Evolutionary conservation across 352 stramenopile species (phyloP).

Genomic region (Phytopythium cucurbitacearum): DNA sequence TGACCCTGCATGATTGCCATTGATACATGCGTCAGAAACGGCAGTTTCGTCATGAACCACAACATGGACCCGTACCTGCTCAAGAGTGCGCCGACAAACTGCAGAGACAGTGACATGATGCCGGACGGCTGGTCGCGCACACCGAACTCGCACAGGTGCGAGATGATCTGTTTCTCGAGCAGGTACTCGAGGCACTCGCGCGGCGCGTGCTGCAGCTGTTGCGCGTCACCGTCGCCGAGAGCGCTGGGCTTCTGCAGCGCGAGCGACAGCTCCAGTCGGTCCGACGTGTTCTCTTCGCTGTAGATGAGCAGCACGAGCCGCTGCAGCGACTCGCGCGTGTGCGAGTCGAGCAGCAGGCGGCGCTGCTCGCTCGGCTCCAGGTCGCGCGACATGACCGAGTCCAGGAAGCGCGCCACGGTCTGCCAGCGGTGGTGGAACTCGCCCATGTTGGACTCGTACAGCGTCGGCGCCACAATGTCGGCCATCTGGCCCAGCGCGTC

Average conservation of each 20-base stretch:
- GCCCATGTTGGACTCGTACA: slow-evolving; percentile 79
- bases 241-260: slow-evolving; percentile 22
- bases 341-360: slow-evolving; percentile 69
- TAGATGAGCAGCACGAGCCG: slow-evolving; percentile 87
- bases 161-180: slow-evolving; percentile 79
- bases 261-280: slow-evolving; percentile 60
- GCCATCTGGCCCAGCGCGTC: slow-evolving; percentile 70
- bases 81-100: slow-evolving; percentile 77
- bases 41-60: not conserved
- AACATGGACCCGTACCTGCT: slow-evolving; percentile 25
- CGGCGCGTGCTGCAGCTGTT: slow-evolving; percentile 24
- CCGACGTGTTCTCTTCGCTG: slow-evolving; percentile 73
- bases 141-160: slow-evolving; percentile 71
- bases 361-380: slow-evolving; percentile 67
- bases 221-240: slow-evolving; percentile 13
- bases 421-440: slow-evolving; percentile 86
- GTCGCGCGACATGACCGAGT: slow-evolving; percentile 61
- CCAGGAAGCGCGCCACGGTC: slow-evolving; percentile 72
- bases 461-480: slow-evolving; percentile 70
- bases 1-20: slow-evolving; percentile 30
- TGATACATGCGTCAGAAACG: not conserved
- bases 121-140: slow-evolving; percentile 62
- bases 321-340: slow-evolving; percentile 78
- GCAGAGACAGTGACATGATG: slow-evolving; percentile 83
- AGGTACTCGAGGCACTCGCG: slow-evolving; percentile 82